Evolutionary conservation across 192 early-diverging fungal genomes (phyloP), one percentile per base, ranked within the genome.

Genomic region (Backusella macrospora): DNA sequence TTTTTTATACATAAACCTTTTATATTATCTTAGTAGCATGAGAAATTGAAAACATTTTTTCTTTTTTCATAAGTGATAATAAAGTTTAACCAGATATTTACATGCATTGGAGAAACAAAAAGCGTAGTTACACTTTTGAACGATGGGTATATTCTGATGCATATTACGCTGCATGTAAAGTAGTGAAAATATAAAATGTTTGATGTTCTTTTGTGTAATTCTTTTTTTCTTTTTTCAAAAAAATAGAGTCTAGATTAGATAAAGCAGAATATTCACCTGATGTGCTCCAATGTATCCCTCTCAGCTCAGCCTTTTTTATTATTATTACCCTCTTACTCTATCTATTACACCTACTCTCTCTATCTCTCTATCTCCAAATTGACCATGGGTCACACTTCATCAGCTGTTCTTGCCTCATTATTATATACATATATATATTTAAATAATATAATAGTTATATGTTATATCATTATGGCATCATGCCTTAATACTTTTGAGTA

Each of bases 31-130:
- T 34, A 2, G 29, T 34, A 34, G 29, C 29, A 34, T 34, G 29
- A 34, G 29, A 34, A 34, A 34, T 34, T 34, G 29, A 34, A 34
- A 34, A 2, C 29, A 1, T 34, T 34, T 34, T 34, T 34, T 34
- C 29, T 34, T 34, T 34, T 23, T 12, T 52, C 18, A n/a, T 8
- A 18, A 8, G n/a, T 52, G 2, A 52, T 52, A 59, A 59, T 34
- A 49, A 59, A 26, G 21, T 13, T 12, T 6, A 23, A 55, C 8
- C 52, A 18, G 10, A 9, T 34, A 34, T 34, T 23, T 26, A 13
- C 52, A 59, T 59, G 52, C 48, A 49, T n/a, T 49, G 18, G 48
- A 49, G n/a, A 49, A 49, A 49, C 48, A 49, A 49, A 34, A 49
- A 18, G 48, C 21, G 52, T 26, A 55, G 21, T 12, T 23, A 55